These are phyloP conservation scores for Trypanosoma brucei DNA, from an alignment of 208 protist genomes.

Conservation along the genomic window DNA sequence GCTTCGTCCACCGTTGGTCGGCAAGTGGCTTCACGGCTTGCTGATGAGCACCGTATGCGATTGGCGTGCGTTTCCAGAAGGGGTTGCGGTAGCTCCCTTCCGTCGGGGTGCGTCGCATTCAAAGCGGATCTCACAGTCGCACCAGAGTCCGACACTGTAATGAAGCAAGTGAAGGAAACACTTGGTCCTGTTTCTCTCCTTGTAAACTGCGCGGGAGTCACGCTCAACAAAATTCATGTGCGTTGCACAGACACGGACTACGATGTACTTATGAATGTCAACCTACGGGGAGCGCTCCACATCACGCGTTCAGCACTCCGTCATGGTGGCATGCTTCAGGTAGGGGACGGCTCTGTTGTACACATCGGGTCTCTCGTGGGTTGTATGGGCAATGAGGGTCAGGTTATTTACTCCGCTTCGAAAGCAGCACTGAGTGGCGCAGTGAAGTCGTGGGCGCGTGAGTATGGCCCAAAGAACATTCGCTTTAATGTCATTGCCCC, in stretches of 20 bases:
- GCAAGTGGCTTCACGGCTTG: conserved; percentile 40
- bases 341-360: conserved; percentile 52
- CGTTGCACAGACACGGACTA: conserved; percentile 64
- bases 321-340: conserved; percentile 64
- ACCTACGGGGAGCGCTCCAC: conserved; percentile 64
- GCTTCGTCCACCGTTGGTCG: conserved; percentile 65
- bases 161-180: conserved; percentile 34
- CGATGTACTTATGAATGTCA: conserved; percentile 69
- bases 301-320: conserved; percentile 71
- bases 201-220: conserved; percentile 81
- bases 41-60: conserved; percentile 41
- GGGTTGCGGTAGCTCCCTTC: conserved; percentile 26
- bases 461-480: conserved; percentile 79
- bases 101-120: conserved; percentile 35
- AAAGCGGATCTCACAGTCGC: conserved; percentile 40
- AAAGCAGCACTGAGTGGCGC: conserved; percentile 87
- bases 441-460: conserved; percentile 71
- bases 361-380: conserved; percentile 81
- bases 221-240: conserved; percentile 68
- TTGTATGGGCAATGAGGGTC: conserved; percentile 74
- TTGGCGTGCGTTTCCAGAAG: conserved; percentile 65
- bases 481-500: conserved; percentile 91
- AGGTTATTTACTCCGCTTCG: conserved; percentile 86
- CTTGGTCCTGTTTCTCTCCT: conserved; percentile 59
- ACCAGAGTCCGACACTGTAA: conserved; percentile 51